Evolutionary conservation across 129 eudicot species (phyloP), one percentile per base, ranked within the genome.

Genomic region (Saussurea involucrata): DNA sequence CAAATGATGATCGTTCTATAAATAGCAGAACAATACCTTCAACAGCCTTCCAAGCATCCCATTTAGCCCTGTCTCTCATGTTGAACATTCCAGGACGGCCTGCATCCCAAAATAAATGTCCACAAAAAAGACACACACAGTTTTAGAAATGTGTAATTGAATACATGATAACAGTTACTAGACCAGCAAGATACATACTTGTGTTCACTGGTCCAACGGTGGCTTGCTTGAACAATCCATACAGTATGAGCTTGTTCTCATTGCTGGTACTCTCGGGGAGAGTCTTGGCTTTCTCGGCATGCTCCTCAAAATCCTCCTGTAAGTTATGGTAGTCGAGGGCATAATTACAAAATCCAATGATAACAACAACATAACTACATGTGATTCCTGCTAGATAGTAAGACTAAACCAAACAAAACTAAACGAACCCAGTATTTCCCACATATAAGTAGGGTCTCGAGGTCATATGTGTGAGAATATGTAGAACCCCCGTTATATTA

Each of bases 41-140:
- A 65, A 85, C 90, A 10, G 90, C 95, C 90, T 95, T 90, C 99
- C 99, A 95, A 10, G 97, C 95, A 85, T 95, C 99, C 99, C 99
- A 95, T 81, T 95, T 95, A 37, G 96, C 96, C 78, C 90, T 87
- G 71, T 87, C 97, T 86, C 78, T 92, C 91, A 77, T 80, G 93
- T 90, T 87, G 69, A 95, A 87, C 2, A 95, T 85, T 33, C 99
- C 97, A 11, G 99, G 99, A 75, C 99, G 99, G 74, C 82, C 99
- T 95, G 87, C 55, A 63, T 74, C 28, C 42, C 28, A 72, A 12
- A 57, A 66, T 3, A 4, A 60, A 42, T 24, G 9, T 53, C 61
- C 61, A 53, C 4, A 24, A 12, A 13, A 69, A 66, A 66, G 28
- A 5, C 0, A 11, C 44, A 53, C 61, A 53, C 61, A 53, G 61